Evolutionary conservation across 73 alveolate genomes (phyloP).

Genomic region (Tetrahymena elliotti): DNA sequence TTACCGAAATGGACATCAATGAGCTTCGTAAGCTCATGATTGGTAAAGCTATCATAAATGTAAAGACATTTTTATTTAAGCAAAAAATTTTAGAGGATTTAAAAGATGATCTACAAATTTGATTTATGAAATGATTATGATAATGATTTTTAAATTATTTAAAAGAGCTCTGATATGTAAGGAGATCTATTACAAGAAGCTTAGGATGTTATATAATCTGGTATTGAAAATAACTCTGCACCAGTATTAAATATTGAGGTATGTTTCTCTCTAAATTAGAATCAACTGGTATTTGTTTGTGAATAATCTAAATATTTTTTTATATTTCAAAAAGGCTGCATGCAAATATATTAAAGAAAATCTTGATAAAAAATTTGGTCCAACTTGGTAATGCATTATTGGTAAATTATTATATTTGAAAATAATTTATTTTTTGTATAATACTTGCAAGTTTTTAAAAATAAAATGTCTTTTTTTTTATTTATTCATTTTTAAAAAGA

Average conservation of each 20-base stretch:
- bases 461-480: background rate
- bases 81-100: background rate
- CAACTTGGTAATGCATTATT: conserved; percentile 39
- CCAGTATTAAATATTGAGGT: background rate
- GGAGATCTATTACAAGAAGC: conserved; percentile 35
- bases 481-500: background rate
- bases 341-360: conserved; percentile 41
- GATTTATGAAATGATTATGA: background rate
- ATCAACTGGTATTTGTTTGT: background rate
- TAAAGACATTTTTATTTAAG: background rate
- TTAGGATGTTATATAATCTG: conserved; percentile 35
- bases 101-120: background rate
- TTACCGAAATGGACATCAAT: background rate
- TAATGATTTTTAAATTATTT: background rate
- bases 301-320: background rate
- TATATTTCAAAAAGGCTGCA: conserved; percentile 15
- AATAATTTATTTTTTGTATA: background rate
- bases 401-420: conserved; percentile 1
- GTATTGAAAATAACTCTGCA: conserved; percentile 40
- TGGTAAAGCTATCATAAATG: conserved; percentile 30
- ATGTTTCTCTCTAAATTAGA: background rate
- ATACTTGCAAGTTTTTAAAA: too few relatives aligned
- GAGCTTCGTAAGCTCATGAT: conserved; percentile 32
- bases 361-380: conserved; percentile 40
- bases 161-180: conserved; percentile 32